Evolutionary conservation across 257 asterid genomes (phyloP).

Genomic region (Fraxinus pennsylvanica): DNA sequence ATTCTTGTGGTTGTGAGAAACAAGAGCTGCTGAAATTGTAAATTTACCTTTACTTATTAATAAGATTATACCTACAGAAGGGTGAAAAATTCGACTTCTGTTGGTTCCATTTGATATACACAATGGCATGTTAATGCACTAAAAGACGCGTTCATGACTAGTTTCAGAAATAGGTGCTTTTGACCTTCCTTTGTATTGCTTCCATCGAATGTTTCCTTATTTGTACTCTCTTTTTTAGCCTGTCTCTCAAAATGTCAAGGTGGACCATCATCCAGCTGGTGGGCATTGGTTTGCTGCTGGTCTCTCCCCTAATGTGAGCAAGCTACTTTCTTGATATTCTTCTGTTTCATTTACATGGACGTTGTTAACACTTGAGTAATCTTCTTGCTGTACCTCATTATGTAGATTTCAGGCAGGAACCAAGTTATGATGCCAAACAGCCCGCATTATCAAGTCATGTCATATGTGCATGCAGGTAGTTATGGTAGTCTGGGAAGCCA

Average conservation of each 20-base stretch:
- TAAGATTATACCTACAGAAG: background rate
- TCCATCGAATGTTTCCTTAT: conserved; percentile 19
- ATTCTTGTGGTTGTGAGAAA: conserved; percentile 10
- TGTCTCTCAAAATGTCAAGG: conserved; percentile 83
- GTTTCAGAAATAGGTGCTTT: background rate
- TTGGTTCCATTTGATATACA: background rate
- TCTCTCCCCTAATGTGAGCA: conserved; percentile 96
- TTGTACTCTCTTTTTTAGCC: conserved; percentile 47
- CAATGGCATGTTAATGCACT: conserved; percentile 1
- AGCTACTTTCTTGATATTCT: conserved; percentile 24
- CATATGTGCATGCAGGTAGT: conserved; percentile 82
- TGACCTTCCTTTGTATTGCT: conserved; percentile 16
- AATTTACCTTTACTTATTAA: conserved; percentile 12
- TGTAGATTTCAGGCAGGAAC: conserved; percentile 78
- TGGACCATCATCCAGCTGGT: conserved; percentile 95
- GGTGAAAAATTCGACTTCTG: conserved; percentile 3
- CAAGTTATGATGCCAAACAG: conserved; percentile 68
- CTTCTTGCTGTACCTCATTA: conserved; percentile 23
- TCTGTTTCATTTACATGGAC: conserved; percentile 19
- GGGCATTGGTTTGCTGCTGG: conserved; percentile 99
- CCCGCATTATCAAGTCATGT: conserved; percentile 75
- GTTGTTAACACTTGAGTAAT: conserved; percentile 12
- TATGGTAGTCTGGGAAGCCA: conserved; percentile 98
- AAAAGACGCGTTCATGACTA: background rate
- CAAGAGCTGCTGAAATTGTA: conserved; percentile 10